phyloP scores from a whole-genome alignment of 2,329 filamentous ascomycete species.

The Scedosporium aurantiacum region DNA sequence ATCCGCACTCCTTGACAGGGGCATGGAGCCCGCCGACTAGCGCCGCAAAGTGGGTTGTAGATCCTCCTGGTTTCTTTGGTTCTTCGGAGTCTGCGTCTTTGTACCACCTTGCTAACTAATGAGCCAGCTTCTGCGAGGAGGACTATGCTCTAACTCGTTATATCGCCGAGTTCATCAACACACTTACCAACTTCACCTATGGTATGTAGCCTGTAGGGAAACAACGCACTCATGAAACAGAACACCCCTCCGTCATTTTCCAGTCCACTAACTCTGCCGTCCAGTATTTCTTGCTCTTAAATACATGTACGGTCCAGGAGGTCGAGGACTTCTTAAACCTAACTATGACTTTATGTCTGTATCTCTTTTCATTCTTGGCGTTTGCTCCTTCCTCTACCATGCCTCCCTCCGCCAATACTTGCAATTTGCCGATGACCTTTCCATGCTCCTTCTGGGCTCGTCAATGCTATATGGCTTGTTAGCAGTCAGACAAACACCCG shows the following conservation, averaged over 20 bases:
- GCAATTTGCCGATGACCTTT: constrained; percentile 44
- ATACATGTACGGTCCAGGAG: constrained; percentile 22
- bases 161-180: constrained; percentile 33
- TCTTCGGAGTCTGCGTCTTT: background rate
- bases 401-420: constrained; percentile 30
- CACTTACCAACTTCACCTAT: constrained; percentile 28
- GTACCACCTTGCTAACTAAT: background rate
- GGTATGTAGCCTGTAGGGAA: background rate
- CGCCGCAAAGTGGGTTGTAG: constrained; percentile 23
- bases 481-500: constrained; percentile 29
- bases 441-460: constrained; percentile 43
- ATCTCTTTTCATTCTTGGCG: constrained; percentile 28
- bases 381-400: constrained; percentile 32
- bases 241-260: background rate
- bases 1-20: constrained; percentile 21
- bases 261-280: background rate
- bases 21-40: constrained; percentile 28
- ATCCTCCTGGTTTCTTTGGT: background rate
- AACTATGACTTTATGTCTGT: constrained; percentile 29
- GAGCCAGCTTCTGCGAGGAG: constrained; percentile 28
- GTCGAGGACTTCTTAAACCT: constrained; percentile 19
- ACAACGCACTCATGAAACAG: background rate
- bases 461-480: constrained; percentile 39
- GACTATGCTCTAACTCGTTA: constrained; percentile 35
- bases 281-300: constrained; percentile 30